Evolutionary conservation across 1,139 yeast species (phyloP).

Genomic region (Geotrichum citri-aurantii): DNA sequence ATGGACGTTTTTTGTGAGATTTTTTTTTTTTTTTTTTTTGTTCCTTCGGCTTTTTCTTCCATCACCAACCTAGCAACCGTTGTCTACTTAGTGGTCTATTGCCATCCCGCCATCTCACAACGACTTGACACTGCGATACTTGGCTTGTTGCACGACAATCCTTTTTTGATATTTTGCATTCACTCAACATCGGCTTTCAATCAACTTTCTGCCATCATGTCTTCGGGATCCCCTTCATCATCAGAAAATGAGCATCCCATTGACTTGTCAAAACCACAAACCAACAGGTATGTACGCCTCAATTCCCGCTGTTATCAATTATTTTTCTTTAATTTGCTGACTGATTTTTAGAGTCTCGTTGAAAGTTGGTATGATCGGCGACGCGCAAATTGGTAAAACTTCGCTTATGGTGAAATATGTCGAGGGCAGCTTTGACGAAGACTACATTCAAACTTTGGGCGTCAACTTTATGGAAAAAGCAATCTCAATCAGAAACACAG

Average conservation of each 20-base stretch:
- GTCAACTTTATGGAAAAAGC: constrained; percentile 94
- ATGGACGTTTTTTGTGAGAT: neutral
- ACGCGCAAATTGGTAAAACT: constrained; percentile 97
- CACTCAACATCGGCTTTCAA: neutral
- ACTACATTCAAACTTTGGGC: constrained; percentile 88
- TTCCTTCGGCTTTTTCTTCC: neutral
- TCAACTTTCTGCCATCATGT: neutral
- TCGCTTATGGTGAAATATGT: constrained; percentile 96
- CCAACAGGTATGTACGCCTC: constrained; percentile 16
- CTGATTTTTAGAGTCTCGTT: constrained; percentile 50
- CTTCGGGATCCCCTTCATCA: constrained; percentile 10
- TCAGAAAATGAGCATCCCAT: constrained; percentile 18
- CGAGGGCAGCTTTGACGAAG: constrained; percentile 88
- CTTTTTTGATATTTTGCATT: neutral
- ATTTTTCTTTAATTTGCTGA: neutral
- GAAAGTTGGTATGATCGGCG: constrained; percentile 92
- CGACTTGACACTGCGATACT: neutral
- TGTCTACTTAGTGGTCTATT: neutral
- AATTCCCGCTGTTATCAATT: neutral
- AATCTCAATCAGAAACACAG: constrained; percentile 79
- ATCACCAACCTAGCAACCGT: neutral
- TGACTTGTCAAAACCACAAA: constrained; percentile 18
- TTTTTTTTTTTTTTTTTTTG: neutral
- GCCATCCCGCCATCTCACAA: neutral
- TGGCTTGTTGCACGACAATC: neutral